Base-by-base conservation (phyloP, 2,329 filamentous ascomycete genomes). In the Fusarium virguliforme region DNA sequence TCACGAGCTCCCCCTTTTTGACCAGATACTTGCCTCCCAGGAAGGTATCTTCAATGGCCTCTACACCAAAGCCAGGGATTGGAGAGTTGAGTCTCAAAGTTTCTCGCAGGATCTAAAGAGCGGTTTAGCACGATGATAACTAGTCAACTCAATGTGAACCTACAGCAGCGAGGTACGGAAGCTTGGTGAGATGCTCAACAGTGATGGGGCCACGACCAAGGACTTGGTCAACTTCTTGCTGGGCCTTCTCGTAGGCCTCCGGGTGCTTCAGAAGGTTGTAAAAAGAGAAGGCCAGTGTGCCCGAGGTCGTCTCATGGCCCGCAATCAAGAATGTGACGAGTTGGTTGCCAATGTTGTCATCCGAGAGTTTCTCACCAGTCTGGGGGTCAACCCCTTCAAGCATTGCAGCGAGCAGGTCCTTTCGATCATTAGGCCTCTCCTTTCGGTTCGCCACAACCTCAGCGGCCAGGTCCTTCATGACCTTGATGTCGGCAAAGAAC, bases 301-400 rank as follows among this genome's bases (percentile, higher is more conserved):
- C 91, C 2, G 89, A 89, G 0, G 92, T 92, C 0, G 92, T 94
- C 73, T 94, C 92, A 68, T 93, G 91, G 2, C 90, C 90, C 37
- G 90, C 90, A 73, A 91, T 90, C 9, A 94, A 79, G 71, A 94
- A 93, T 0, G 91, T 94, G 64, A 92, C 90, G 81, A 94, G 88
- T 70, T 94, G 92, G 76, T 91, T 85, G 15, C 88, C 85, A 68
- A 94, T 91, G 54, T 84, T 87, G 5, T 86, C 83, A 65, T 92
- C 89, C 1, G 83, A 86, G 70, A 94, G 81, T n/a, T 85, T 86
- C 72, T 90, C 83, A 12, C 91, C 90, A 4, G 91, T 93, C 79
- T 89, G 87, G 1, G 89, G 85, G 75, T 94, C 92, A 10, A 85
- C 85, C 0, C 90, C 90, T 7, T 89, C 83, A 48, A 95, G 81